Percentiles rank a stretch among this genome's conserved stretches.
Conservation (phyloP, 768 basidiomycete genomes). For the Sporobolomyces phaffii region DNA sequence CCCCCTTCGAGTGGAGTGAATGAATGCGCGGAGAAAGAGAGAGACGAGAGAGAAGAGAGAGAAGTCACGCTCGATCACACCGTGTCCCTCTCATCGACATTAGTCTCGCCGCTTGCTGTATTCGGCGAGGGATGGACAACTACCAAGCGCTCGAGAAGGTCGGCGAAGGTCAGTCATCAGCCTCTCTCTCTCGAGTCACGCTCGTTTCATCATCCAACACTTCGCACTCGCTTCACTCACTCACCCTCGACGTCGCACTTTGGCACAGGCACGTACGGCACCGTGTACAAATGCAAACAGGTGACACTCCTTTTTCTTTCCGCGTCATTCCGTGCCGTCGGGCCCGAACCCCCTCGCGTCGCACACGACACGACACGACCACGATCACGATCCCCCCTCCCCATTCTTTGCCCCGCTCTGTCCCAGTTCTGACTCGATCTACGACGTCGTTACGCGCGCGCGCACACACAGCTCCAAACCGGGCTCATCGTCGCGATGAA, state of each 20-base stretch:
- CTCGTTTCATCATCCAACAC: neutral
- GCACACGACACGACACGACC: slow-evolving; percentile 1
- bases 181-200: no score
- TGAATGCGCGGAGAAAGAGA: neutral
- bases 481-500: slow-evolving; percentile 86
- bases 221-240: no score
- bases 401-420: neutral
- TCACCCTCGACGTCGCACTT: neutral
- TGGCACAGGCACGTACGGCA: slow-evolving; percentile 81
- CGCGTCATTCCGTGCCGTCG: no score
- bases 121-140: no score
- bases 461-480: slow-evolving; percentile 52
- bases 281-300: slow-evolving; percentile 94
- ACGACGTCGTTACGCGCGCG: no score
- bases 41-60: neutral
- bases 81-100: neutral
- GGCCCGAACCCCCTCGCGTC: neutral
- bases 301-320: slow-evolving; percentile 27
- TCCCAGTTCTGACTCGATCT: no score
- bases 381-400: neutral
- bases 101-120: no score
- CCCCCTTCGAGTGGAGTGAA: neutral
- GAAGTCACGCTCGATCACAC: neutral
- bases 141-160: slow-evolving; percentile 35
- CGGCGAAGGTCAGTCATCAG: no score